Conservation (phyloP, 495 filamentous ascomycete species). For the Aspergillus conjunctus region DNA sequence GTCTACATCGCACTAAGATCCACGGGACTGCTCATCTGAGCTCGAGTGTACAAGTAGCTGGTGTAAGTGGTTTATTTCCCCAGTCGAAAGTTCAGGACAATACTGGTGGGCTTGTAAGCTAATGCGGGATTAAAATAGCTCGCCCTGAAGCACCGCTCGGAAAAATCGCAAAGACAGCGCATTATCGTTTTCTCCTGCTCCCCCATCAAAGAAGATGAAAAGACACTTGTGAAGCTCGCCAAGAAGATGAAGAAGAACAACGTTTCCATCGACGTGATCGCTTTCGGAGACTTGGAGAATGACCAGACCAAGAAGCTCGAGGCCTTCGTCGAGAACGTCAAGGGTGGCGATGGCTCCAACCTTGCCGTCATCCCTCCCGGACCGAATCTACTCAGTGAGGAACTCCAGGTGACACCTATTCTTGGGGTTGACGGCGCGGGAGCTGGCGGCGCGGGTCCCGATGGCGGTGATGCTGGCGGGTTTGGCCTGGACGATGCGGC, state of each 20-base stretch:
- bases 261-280: constrained; percentile 87
- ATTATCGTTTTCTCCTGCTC: constrained; percentile 96
- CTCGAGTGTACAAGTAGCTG: constrained; percentile 92
- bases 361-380: constrained; percentile 89
- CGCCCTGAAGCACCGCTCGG: constrained; percentile 96
- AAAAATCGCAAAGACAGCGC: constrained; percentile 91
- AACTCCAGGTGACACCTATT: constrained; percentile 90
- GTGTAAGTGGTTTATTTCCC: constrained; percentile 58
- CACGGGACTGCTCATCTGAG: constrained; percentile 81
- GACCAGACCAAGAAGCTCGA: constrained; percentile 90
- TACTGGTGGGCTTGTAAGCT: too few species aligned
- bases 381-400: constrained; percentile 85
- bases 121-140: constrained; percentile 54
- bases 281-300: constrained; percentile 89
- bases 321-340: constrained; percentile 89
- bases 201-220: constrained; percentile 84
- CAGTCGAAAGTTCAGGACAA: too few species aligned
- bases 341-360: constrained; percentile 85
- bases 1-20: constrained; percentile 93
- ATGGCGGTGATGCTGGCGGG: constrained; percentile 73
- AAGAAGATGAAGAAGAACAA: constrained; percentile 98
- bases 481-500: constrained; percentile 55
- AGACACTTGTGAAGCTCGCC: constrained; percentile 82
- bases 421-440: constrained; percentile 73
- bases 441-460: constrained; percentile 50